Evolutionary conservation across 164 flowering plant species (phyloP).

Genomic region (Piper betle): DNA sequence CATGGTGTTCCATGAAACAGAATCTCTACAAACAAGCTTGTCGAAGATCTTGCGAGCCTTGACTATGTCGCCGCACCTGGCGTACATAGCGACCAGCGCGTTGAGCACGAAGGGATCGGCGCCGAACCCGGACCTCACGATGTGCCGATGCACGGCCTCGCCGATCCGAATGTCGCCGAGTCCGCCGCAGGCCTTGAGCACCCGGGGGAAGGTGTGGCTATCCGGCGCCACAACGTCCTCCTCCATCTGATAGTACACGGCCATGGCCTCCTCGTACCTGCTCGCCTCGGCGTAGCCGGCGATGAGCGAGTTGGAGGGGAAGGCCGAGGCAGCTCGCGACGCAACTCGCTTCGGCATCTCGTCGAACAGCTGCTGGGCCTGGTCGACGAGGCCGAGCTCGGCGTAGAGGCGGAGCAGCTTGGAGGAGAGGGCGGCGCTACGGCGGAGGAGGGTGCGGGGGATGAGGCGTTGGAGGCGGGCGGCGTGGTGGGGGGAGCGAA

Average conservation of each 20-base stretch:
- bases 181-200: constrained; percentile 72
- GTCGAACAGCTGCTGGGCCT: constrained; percentile 78
- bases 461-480: constrained; percentile 44
- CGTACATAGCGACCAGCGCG: constrained; percentile 81
- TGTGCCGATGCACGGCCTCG: constrained; percentile 57
- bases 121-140: constrained; percentile 48
- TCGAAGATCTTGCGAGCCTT: constrained; percentile 62
- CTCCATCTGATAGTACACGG: constrained; percentile 71
- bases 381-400: constrained; percentile 27
- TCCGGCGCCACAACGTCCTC: constrained; percentile 82
- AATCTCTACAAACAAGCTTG: constrained; percentile 32
- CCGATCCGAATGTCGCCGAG: constrained; percentile 49
- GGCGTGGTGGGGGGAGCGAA: constrained; percentile 40
- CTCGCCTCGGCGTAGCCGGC: constrained; percentile 66
- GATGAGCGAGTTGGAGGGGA: constrained; percentile 74
- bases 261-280: constrained; percentile 62
- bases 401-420: constrained; percentile 69
- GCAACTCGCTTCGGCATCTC: constrained; percentile 36
- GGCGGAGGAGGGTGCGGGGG: constrained; percentile 38
- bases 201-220: constrained; percentile 67
- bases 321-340: constrained; percentile 34
- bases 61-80: constrained; percentile 83
- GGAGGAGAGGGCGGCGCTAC: constrained; percentile 39
- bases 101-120: constrained; percentile 48
- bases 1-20: constrained; percentile 79